These are phyloP conservation scores for Gremmenia infestans DNA, from an alignment of 2,329 filamentous ascomycete genomes.

Conservation along the genomic window DNA sequence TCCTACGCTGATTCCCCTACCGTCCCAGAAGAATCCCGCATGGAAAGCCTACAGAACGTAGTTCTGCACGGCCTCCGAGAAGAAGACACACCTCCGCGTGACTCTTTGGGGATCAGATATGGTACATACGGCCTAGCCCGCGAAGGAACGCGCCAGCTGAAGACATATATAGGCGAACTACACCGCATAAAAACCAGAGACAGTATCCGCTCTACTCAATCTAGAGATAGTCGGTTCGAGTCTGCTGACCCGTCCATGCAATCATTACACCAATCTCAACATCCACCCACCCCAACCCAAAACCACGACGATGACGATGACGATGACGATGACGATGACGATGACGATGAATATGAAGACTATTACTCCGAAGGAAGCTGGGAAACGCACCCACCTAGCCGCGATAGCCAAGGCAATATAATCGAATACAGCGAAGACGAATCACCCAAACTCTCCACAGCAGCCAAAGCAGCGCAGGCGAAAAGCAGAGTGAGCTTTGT, in stretches of 20 bases:
- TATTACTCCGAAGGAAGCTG: slow-evolving; percentile 19
- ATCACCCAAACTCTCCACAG: neutral
- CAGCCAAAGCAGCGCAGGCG: neutral
- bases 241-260: slow-evolving; percentile 16
- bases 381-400: slow-evolving; percentile 16
- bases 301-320: neutral
- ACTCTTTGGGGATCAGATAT: slow-evolving; percentile 24
- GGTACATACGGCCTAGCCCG: slow-evolving; percentile 21
- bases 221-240: slow-evolving; percentile 27
- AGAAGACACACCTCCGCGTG: slow-evolving; percentile 11
- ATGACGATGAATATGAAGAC: slow-evolving; percentile 9
- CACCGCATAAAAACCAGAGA: slow-evolving; percentile 10
- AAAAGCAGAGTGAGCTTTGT: neutral
- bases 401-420: slow-evolving; percentile 13
- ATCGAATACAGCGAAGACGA: slow-evolving; percentile 7
- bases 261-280: slow-evolving; percentile 12
- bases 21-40: slow-evolving; percentile 22
- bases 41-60: slow-evolving; percentile 8
- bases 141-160: slow-evolving; percentile 27
- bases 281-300: neutral
- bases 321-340: neutral
- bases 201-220: slow-evolving; percentile 15
- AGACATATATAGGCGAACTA: slow-evolving; percentile 20
- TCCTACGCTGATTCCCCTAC: slow-evolving; percentile 25
- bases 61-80: slow-evolving; percentile 7